Conservation (phyloP, 2,329 filamentous ascomycete species). For the Aspergillus fumigatus region DNA sequence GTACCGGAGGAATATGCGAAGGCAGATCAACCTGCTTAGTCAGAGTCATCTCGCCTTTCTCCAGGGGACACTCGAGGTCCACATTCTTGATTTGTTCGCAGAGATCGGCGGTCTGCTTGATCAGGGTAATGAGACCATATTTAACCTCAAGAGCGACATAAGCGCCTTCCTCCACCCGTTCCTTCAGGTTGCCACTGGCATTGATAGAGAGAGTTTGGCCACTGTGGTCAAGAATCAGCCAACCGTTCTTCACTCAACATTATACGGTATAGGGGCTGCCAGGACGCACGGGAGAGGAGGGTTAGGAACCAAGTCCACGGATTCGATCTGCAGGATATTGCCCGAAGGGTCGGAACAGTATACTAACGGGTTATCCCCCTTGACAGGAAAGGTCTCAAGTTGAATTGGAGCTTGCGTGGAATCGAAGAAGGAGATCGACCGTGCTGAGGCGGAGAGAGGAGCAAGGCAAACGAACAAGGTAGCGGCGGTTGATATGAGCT, state of each 20-base stretch:
- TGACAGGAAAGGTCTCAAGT: conserved; percentile 58
- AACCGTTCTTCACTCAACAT: conserved; percentile 7
- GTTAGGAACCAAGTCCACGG: conserved; percentile 78
- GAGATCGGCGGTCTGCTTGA: conserved; percentile 75
- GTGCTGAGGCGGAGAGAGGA: conserved; percentile 42
- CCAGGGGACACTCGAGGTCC: conserved; percentile 80
- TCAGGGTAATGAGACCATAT: conserved; percentile 85
- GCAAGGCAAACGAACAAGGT: conserved; percentile 43
- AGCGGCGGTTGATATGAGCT: conserved; percentile 32
- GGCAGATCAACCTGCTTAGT: conserved; percentile 82
- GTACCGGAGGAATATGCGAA: conserved; percentile 79
- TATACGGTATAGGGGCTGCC: not conserved
- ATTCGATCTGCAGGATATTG: conserved; percentile 71
- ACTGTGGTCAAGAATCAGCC: conserved; percentile 44
- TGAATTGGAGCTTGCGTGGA: conserved; percentile 48
- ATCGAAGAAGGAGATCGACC: conserved; percentile 46
- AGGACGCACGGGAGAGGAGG: conserved; percentile 74
- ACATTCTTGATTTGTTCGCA: conserved; percentile 88
- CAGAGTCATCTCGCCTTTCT: conserved; percentile 69
- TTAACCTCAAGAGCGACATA: conserved; percentile 82
- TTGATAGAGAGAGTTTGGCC: conserved; percentile 73
- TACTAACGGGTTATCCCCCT: conserved; percentile 78
- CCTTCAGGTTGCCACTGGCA: conserved; percentile 68
- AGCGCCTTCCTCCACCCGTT: conserved; percentile 71
- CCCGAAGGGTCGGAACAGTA: conserved; percentile 67